Base-by-base conservation (phyloP, 495 filamentous ascomycete species). In the Talaromyces nanjingensis region DNA sequence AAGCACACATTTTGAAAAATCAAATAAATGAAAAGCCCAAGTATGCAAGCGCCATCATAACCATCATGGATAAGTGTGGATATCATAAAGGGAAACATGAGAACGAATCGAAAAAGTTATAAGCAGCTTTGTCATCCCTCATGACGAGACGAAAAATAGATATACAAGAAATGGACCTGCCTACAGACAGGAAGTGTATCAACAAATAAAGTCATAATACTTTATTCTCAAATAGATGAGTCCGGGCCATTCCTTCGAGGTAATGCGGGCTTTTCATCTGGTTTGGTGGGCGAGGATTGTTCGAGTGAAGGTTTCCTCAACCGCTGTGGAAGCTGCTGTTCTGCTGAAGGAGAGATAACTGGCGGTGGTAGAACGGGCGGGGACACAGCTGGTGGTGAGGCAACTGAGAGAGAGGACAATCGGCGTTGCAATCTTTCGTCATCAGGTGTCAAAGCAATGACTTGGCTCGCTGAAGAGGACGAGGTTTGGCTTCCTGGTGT, bases 401-500 rank as follows among this genome's bases (percentile, higher is more conserved):
- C 42, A 49, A 20, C 18, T 7, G 18, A 16, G 0, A 39, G 20
- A n/a, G 59, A 16, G 9, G 39, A 52, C 39, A 52, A 25, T 4
- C 59, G 59, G 20, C 6, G 60, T 4, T 54, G 67, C 37, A 65
- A 69, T 45, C 69, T 63, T 45, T 77, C 72, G 45, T 77, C 75
- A 2, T 53, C 54, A 31, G 66, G 65, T 24, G 70, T 67, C 31
- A 73, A n/a, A 53, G 54, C 47, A 49, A 68, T 62, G 16, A 66
- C 59, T n/a, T 64, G 67, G 47, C 55, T 67, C 5, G 67, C 66
- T 9, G 75, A 77, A 42, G 71, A 69, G 2, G 72, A 71, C 6
- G 76, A 78, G 2, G 76, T 74, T 18, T 70, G 60, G 56, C 76
- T 76, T 27, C 67, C 71, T 12, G 78, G 75, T 9, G 73, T 77